phyloP scores from a whole-genome alignment of 2,329 filamentous ascomycete species.

The Ophiostoma pallidulum region DNA sequence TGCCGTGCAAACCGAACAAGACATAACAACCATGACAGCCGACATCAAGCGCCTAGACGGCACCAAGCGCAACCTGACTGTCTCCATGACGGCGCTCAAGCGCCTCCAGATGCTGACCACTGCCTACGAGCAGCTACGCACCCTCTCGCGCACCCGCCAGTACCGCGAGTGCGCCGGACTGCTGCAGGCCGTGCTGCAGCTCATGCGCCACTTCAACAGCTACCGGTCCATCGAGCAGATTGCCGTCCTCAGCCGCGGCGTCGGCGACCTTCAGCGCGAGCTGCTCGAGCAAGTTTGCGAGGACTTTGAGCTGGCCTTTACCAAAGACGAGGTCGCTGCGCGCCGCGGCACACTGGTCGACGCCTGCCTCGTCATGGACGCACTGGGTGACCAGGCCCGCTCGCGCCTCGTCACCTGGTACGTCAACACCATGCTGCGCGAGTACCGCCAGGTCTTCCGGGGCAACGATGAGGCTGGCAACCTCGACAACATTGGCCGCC shows the following conservation, averaged over 20 bases:
- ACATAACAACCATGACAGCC: conserved; percentile 97
- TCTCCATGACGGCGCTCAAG: conserved; percentile 97
- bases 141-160: conserved; percentile 73
- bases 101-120: conserved; percentile 97
- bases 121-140: conserved; percentile 91
- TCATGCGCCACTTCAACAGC: conserved; percentile 98
- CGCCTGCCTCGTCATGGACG: conserved; percentile 89
- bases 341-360: conserved; percentile 67
- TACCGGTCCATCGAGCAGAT: conserved; percentile 98
- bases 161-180: conserved; percentile 92
- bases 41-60: conserved; percentile 96
- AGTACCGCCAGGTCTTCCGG: conserved; percentile 91
- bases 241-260: conserved; percentile 81
- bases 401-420: conserved; percentile 88
- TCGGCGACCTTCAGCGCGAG: conserved; percentile 86
- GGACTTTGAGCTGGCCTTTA: conserved; percentile 93
- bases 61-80: conserved; percentile 90
- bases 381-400: conserved; percentile 78
- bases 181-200: conserved; percentile 87
- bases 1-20: conserved; percentile 84
- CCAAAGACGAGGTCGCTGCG: conserved; percentile 69
- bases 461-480: conserved; percentile 95
- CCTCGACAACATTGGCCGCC: conserved; percentile 87
- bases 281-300: conserved; percentile 96
- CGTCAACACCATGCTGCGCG: conserved; percentile 89